Base-by-base conservation (phyloP, 495 filamentous ascomycete species). In the Schizothecium vesticola region DNA sequence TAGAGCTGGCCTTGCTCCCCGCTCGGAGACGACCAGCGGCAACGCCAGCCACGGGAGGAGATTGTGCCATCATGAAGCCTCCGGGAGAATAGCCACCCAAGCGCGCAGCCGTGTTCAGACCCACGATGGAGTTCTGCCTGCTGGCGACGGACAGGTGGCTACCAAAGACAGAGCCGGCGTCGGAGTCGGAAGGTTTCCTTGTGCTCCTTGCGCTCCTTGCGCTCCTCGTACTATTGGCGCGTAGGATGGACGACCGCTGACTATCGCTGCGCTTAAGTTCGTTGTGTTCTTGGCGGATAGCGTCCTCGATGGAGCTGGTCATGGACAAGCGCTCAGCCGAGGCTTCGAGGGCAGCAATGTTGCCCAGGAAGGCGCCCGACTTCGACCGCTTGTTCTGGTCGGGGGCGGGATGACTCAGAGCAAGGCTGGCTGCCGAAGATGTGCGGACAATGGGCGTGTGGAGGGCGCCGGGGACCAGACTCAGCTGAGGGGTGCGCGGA, bases 281-380 rank as follows among this genome's bases (percentile, higher is more conserved):
- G 65, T 86, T 82, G 73, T 92, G 90, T 71, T 94, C 84, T 71
- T 91, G 89, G 68, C 90, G 87, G 64, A 97, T 92, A 72, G 93
- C 92, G 74, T 89, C 88, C 56, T 88, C 92, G 73, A 97, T 90
- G 19, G 89, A 89, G n/a, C 88, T 90, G 56, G 87, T 90, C 71
- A 87, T 86, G 73, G 90, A 93, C 74, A 97, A 81, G 51, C 89
- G 86, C 79, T 96, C 93, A 25, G 93, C 93, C 56, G 88, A 91
- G 69, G 88, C 85, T 74, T 97, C 93, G 70, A 97, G 81, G 57
- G 90, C 86, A 75, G 93, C 90, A 67, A 96, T 89, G 82, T 94
- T 94, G 74, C 85, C 84, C 23, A 88, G 79, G 73, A 90, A 92
- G 29, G 90, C 90, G 25, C 90, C 89, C 72, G 92, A 90, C 57